A percentile compares a stretch with the other conserved stretches of the same genome.
Conservation (phyloP, 116 monocot species). For the Phalaenopsis hybrid region DNA sequence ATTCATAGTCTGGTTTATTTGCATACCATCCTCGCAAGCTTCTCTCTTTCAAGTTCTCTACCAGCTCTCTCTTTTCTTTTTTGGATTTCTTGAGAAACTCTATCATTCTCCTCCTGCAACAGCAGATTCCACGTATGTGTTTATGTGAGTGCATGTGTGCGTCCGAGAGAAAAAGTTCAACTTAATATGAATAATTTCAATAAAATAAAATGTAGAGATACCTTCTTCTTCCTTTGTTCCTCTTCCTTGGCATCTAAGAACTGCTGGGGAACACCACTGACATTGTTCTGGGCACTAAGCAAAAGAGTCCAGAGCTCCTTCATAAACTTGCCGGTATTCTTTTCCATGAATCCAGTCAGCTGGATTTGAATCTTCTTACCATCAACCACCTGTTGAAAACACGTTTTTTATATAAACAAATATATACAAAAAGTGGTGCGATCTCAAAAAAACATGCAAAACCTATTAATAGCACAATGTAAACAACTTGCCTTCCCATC, state of each 20-base stretch:
- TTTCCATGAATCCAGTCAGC: constrained; percentile 98
- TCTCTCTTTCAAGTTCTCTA: constrained; percentile 47
- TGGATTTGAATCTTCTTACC: constrained; percentile 95
- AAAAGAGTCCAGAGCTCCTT: constrained; percentile 88
- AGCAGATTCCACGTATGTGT: neutral
- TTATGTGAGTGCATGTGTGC: neutral
- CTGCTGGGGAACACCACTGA: constrained; percentile 97
- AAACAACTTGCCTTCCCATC: constrained; percentile 51
- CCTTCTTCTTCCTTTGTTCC: constrained; percentile 78
- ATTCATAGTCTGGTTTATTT: constrained; percentile 9
- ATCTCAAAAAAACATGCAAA: neutral
- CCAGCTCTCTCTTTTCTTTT: constrained; percentile 69
- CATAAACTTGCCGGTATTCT: constrained; percentile 95
- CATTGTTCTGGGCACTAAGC: constrained; percentile 82
- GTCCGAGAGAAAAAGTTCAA: neutral
- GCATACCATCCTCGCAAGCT: constrained; percentile 48
- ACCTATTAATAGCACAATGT: neutral
- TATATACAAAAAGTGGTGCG: neutral
- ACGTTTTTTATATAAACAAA: neutral
- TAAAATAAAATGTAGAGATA: constrained; percentile 6
- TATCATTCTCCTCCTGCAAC: constrained; percentile 64
- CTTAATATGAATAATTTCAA: neutral
- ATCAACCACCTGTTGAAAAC: constrained; percentile 50
- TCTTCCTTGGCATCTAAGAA: constrained; percentile 94
- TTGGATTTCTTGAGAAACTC: constrained; percentile 69